Base-by-base conservation (phyloP, 2,329 filamentous ascomycete genomes). In the Cladophialophora immunda region DNA sequence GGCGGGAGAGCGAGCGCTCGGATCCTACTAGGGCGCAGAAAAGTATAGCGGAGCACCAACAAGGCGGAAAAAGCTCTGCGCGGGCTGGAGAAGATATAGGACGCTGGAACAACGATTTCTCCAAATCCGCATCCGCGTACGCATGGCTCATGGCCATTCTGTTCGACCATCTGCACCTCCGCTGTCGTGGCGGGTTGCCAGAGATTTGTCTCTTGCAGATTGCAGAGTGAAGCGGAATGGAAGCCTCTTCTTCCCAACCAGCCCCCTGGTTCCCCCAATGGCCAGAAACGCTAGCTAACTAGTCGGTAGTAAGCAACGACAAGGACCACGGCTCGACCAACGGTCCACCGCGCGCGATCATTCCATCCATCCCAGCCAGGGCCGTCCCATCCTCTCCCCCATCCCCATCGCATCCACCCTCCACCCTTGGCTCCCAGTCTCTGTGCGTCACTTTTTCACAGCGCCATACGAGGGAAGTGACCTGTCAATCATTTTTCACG, bases 401-500 rank as follows among this genome's bases (percentile, higher is more conserved):
- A 50, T 50, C 19, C 19, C 45, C 45, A 50, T 25, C 45, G 19
- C 45, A 25, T 8, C 19, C 19, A 13, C 22, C 22, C 45, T 45
- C 36, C 19, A 50, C 19, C 45, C 19, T 3, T 7, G 8, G 9
- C 45, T 13, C 45, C 13, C 19, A 50, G 45, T 13, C 38, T 50
- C 45, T 50, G 19, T 25, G 45, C 45, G 45, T 55, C 52, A 30
- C 27, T 55, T 55, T 3, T 17, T 50, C n/a, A 19, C 25, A 19
- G 19, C 25, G 45, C 4, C 45, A 25, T 50, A 25, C 19, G 19
- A 25, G 36, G 19, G 50, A 58, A 58, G 7, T 25, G 53, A 58
- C 53, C 57, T 15, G 58, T 59, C 38, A 58, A 65, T 62, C 58
- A 65, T 45, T 41, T 41, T 53, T 62, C 62, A 68, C 58, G 41